These are phyloP conservation scores for Zymoseptoria crescenta DNA, from an alignment of 2,329 filamentous ascomycete genomes.

Conservation along the genomic window DNA sequence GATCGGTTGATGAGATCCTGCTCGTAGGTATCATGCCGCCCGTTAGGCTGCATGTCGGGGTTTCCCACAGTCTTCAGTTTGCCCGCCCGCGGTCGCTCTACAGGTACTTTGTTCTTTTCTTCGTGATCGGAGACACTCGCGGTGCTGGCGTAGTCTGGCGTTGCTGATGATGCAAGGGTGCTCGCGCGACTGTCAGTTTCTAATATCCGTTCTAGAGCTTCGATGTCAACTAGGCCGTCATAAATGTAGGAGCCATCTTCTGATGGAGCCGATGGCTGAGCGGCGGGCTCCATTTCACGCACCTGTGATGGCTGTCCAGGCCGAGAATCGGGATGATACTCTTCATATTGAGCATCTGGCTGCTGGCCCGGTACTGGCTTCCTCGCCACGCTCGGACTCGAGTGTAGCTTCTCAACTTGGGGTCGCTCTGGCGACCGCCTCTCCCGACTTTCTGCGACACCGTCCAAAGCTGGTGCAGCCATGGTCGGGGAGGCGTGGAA, in stretches of 20 bases:
- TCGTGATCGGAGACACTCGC: slow-evolving; percentile 35
- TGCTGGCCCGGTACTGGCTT: slow-evolving; percentile 22
- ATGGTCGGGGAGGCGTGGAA: slow-evolving; percentile 19
- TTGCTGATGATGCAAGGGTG: slow-evolving; percentile 38
- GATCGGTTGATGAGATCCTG: slow-evolving; percentile 30
- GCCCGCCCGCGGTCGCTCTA: slow-evolving; percentile 66
- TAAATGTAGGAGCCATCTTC: slow-evolving; percentile 15
- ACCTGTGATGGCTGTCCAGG: slow-evolving; percentile 14
- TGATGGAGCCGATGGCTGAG: slow-evolving; percentile 17
- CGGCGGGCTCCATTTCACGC: slow-evolving; percentile 11
- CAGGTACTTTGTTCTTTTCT: slow-evolving; percentile 37
- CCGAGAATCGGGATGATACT: neutral
- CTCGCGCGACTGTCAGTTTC: slow-evolving; percentile 21
- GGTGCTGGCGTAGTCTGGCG: slow-evolving; percentile 73
- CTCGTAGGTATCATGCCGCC: slow-evolving; percentile 27
- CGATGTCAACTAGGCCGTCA: slow-evolving; percentile 36
- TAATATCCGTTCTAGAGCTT: slow-evolving; percentile 34
- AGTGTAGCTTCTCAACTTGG: slow-evolving; percentile 19
- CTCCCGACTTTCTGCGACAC: slow-evolving; percentile 5
- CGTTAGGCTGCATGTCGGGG: slow-evolving; percentile 34
- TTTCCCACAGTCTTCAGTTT: slow-evolving; percentile 69
- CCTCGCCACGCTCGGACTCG: slow-evolving; percentile 22
- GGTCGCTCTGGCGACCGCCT: slow-evolving; percentile 17
- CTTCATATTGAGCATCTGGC: slow-evolving; percentile 6
- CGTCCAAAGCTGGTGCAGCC: slow-evolving; percentile 12